Evolutionary conservation across 257 asterid species (phyloP).

Genomic region (Schizonepeta tenuifolia): DNA sequence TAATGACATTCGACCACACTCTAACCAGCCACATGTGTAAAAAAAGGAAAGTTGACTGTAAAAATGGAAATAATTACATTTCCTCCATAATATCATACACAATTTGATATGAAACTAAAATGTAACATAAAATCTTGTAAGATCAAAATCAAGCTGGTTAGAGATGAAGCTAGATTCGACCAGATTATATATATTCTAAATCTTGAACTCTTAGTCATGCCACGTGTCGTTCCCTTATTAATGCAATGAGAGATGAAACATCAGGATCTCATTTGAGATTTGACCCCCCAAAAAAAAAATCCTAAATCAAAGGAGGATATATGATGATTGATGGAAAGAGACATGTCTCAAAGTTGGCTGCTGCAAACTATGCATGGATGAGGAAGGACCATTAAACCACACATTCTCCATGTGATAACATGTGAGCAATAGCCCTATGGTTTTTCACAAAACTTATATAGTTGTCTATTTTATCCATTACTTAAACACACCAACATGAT

Average conservation of each 20-base stretch:
- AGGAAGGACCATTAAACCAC: conserved; percentile 50
- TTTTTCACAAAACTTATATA: not conserved
- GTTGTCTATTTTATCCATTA: conserved; percentile 7
- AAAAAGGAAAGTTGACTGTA: too few species aligned
- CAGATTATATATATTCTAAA: too few species aligned
- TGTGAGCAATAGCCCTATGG: conserved; percentile 35
- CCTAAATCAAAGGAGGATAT: conserved; percentile 3
- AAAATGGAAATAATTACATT: too few species aligned
- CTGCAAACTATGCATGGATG: conserved; percentile 32
- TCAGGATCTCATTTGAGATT: too few species aligned
- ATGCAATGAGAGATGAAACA: too few species aligned
- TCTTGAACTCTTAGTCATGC: too few species aligned
- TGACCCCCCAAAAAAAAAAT: conserved; percentile 23
- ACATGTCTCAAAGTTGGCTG: conserved; percentile 25
- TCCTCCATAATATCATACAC: too few species aligned
- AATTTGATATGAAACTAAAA: too few species aligned
- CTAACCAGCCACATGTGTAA: too few species aligned
- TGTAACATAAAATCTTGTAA: not conserved
- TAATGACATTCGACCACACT: too few species aligned
- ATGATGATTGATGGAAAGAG: conserved; percentile 34
- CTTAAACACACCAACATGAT: not conserved
- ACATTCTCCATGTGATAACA: conserved; percentile 59
- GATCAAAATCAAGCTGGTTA: not conserved
- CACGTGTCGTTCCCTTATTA: too few species aligned
- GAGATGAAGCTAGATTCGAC: not conserved